phyloP scores from a whole-genome alignment of 352 stramenopile species.

The Pythium sp. region DNA sequence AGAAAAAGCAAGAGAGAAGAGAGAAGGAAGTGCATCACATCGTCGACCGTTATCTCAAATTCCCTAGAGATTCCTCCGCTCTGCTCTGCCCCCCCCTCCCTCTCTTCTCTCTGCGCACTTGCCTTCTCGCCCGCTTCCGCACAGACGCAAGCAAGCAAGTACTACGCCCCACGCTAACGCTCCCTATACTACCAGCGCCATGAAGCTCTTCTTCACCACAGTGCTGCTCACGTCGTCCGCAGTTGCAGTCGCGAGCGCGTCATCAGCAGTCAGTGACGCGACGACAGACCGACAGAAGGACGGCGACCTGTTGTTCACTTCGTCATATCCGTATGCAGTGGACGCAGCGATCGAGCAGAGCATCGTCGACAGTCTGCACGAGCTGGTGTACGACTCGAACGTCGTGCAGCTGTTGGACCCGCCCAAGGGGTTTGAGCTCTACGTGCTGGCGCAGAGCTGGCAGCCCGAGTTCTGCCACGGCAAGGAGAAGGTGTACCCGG shows the following conservation, averaged over 20 bases:
- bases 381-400: conserved; percentile 34
- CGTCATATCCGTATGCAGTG: conserved; percentile 5
- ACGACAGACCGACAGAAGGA: not conserved
- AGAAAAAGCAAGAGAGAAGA: not conserved
- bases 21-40: not conserved
- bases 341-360: conserved; percentile 5
- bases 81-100: not conserved
- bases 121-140: not conserved
- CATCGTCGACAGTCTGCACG: conserved; percentile 11
- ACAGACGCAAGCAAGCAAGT: not conserved
- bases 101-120: not conserved
- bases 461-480: conserved; percentile 81
- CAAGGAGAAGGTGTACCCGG: conserved; percentile 56
- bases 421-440: conserved; percentile 68
- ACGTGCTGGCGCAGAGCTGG: conserved; percentile 91
- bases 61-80: not conserved
- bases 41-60: not conserved
- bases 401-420: conserved; percentile 18
- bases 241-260: not conserved
- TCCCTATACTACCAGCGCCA: not conserved
- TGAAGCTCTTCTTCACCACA: conserved; percentile 1
- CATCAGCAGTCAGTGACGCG: not conserved
- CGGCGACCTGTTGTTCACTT: not conserved
- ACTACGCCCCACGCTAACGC: not conserved
- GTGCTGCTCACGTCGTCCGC: not conserved